Base-by-base conservation (phyloP, 169 alveolate genomes). In the Plasmodium blacklocki region DNA sequence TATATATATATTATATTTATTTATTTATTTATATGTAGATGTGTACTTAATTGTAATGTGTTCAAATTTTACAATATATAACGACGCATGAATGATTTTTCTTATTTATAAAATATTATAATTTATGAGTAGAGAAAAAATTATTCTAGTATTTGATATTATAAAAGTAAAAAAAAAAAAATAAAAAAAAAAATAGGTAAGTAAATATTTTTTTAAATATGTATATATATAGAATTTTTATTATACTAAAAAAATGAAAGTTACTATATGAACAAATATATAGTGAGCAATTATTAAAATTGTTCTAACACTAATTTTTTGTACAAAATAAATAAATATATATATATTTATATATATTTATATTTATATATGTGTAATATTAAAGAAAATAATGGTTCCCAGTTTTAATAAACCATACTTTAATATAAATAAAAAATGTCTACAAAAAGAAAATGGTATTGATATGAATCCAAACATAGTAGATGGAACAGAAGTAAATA, bases 401-500 rank as follows among this genome's bases (percentile, higher is more conserved):
- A 39, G 47, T 39, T 39, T 39, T 39, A 54, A 54, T 18, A 54
- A 54, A 11, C n/a, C 62, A 39, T 7, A 39, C 6, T 39, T 39
- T 5, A 39, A 39, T 39, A 39, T 39, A 39, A 39, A 39, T 5
- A 39, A 39, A 39, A 39, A 39, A 39, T 39, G 47, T 39, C 47
- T 39, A 39, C 11, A 39, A 58, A 73, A 56, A 73, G 29, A 21
- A 54, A 49, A 9, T 11, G 45, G 32, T 11, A 56, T 43, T 50
- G 23, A 58, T 21, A 52, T 12, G 32, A 19, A 15, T 15, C n/a
- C 32, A 43, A 54, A 56, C n/a, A 73, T 54, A 56, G 58, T 52
- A 26, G 32, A 21, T 18, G 62, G 58, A 73, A 43, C 58, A 62
- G 86, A 54, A 21, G 14, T 54, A 32, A 52, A n/a, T 62, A 52